Conservation (phyloP, 2,329 filamentous ascomycete species). For the Ophiobolus disseminans region DNA sequence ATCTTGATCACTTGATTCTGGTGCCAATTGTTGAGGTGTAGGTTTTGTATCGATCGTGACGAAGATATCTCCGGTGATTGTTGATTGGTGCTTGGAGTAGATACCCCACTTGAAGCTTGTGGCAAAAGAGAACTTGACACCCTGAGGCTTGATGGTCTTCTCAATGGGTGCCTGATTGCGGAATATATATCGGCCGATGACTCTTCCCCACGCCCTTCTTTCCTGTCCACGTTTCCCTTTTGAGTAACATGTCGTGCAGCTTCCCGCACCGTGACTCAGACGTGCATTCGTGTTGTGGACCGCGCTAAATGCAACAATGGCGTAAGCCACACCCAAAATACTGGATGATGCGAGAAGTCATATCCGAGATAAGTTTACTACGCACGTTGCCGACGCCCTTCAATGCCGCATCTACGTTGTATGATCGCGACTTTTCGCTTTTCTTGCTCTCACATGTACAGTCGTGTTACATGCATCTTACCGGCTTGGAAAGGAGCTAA, state of each 20-base stretch:
- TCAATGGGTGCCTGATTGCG: constrained; percentile 17
- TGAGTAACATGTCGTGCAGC: constrained; percentile 38
- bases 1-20: constrained; percentile 22
- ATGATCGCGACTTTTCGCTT: no score
- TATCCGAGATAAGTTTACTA: background rate
- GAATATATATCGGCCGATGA: constrained; percentile 28
- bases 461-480: background rate
- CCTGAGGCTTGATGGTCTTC: constrained; percentile 12
- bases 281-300: constrained; percentile 15
- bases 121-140: constrained; percentile 7
- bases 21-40: background rate
- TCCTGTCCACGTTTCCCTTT: constrained; percentile 22
- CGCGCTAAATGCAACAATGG: constrained; percentile 15
- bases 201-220: constrained; percentile 18
- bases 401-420: background rate
- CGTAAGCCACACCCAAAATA: constrained; percentile 6
- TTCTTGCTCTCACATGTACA: no score
- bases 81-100: background rate
- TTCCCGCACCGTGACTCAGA: constrained; percentile 40
- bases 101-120: constrained; percentile 2
- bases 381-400: constrained; percentile 1
- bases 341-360: background rate
- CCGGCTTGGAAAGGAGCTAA: constrained; percentile 2
- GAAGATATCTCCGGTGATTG: background rate
- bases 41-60: background rate